These are phyloP conservation scores for Xylaria scruposa DNA, from an alignment of 495 filamentous ascomycete species.

Conservation along the genomic window DNA sequence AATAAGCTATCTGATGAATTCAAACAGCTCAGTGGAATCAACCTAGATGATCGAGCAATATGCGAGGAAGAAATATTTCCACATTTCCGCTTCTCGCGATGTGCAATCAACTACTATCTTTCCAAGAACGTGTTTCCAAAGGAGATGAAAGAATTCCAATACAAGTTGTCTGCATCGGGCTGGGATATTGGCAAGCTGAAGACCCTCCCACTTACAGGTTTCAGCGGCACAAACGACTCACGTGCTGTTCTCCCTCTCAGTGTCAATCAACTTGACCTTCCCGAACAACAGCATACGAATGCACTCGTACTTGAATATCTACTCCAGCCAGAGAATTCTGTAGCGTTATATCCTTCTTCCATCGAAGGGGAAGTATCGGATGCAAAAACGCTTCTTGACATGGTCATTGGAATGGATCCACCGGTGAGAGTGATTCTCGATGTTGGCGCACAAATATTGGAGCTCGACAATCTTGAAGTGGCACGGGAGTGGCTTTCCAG, in stretches of 20 bases:
- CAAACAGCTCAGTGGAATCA: constrained; percentile 60
- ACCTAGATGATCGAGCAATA: constrained; percentile 59
- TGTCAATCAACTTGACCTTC: constrained; percentile 64
- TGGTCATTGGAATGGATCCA: constrained; percentile 48
- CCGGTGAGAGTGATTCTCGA: constrained; percentile 69
- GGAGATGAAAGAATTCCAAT: constrained; percentile 67
- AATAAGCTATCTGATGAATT: constrained; percentile 47
- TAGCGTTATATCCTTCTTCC: constrained; percentile 46
- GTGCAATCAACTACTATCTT: constrained; percentile 66
- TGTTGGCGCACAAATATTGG: constrained; percentile 75
- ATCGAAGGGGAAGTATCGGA: constrained; percentile 30
- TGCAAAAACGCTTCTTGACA: constrained; percentile 54
- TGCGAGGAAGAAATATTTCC: constrained; percentile 56
- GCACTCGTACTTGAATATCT: constrained; percentile 66
- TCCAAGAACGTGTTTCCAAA: constrained; percentile 65
- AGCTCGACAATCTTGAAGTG: constrained; percentile 63
- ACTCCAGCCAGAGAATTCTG: constrained; percentile 60
- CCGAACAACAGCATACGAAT: constrained; percentile 66
- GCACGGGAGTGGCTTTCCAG: constrained; percentile 54
- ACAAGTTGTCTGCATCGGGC: constrained; percentile 71
- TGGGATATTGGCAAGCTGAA: constrained; percentile 68
- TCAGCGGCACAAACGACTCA: constrained; percentile 78
- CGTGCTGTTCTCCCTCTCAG: constrained; percentile 61
- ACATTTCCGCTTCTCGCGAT: constrained; percentile 54
- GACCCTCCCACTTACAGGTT: constrained; percentile 63